Conservation (phyloP, 2,329 filamentous ascomycete genomes). For the Ceratocystis harringtonii region DNA sequence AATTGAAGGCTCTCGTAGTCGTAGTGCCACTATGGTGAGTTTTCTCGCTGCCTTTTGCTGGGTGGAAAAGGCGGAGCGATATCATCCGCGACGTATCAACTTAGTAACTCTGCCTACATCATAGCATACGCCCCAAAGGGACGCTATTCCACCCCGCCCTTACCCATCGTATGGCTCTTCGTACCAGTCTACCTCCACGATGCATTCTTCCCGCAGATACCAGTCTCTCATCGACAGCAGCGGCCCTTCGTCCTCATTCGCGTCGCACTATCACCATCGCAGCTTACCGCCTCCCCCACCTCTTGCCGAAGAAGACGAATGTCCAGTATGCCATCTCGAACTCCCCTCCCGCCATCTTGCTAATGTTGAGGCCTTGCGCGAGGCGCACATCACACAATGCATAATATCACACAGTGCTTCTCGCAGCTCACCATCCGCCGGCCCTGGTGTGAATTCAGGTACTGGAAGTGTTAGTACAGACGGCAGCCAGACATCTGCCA, state of each 20-base stretch:
- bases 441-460: neutral
- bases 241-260: constrained; percentile 23
- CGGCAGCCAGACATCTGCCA: neutral
- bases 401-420: constrained; percentile 41
- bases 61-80: neutral
- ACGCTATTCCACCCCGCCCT: neutral
- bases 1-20: constrained; percentile 22
- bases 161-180: constrained; percentile 17
- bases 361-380: constrained; percentile 40
- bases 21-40: constrained; percentile 39
- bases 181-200: constrained; percentile 6
- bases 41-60: neutral
- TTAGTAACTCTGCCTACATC: constrained; percentile 8
- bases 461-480: neutral
- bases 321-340: constrained; percentile 60
- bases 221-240: constrained; percentile 24
- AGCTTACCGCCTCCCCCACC: constrained; percentile 33
- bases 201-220: constrained; percentile 18
- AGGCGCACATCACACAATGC: constrained; percentile 43
- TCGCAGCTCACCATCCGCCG: constrained; percentile 3
- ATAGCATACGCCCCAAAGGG: constrained; percentile 12
- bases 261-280: constrained; percentile 24
- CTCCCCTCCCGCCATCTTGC: constrained; percentile 43
- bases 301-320: constrained; percentile 60
- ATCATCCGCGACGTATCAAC: neutral